phyloP scores from a whole-genome alignment of 352 stramenopile genomes.

The Phytophthora pinifolia region DNA sequence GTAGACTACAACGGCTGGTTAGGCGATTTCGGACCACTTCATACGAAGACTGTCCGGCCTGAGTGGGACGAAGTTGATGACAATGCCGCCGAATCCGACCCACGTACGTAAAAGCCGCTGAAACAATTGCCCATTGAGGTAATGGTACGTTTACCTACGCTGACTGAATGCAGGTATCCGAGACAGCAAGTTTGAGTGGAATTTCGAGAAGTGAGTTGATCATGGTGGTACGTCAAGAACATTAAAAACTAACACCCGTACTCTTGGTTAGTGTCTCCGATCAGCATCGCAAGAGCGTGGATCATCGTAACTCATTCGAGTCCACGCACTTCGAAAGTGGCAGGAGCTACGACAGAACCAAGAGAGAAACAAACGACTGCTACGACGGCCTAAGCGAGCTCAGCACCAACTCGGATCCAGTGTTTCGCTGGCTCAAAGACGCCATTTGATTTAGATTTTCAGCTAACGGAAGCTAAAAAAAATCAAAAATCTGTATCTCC shows the following conservation, averaged over 20 bases:
- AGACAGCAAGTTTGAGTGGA: slow-evolving; percentile 55
- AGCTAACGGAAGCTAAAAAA: slow-evolving; percentile 9
- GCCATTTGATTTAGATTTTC: slow-evolving; percentile 32
- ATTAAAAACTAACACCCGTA: slow-evolving; percentile 2
- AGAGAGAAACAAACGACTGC: slow-evolving; percentile 7
- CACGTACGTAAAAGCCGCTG: slow-evolving; percentile 13
- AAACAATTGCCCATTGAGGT: not conserved
- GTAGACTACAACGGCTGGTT: slow-evolving; percentile 76
- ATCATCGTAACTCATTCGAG: not conserved
- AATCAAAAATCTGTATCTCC: slow-evolving; percentile 9
- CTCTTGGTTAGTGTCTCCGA: slow-evolving; percentile 22
- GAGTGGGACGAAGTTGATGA: slow-evolving; percentile 42
- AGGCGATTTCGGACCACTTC: slow-evolving; percentile 67
- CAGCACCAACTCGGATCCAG: slow-evolving; percentile 49
- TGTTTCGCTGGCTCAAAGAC: slow-evolving; percentile 63
- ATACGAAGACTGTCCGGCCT: slow-evolving; percentile 69
- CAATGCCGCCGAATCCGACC: slow-evolving; percentile 21
- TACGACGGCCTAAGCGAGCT: slow-evolving; percentile 28
- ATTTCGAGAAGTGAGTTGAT: slow-evolving; percentile 53
- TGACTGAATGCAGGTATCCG: slow-evolving; percentile 7
- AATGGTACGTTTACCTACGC: no score
- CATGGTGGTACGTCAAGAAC: not conserved
- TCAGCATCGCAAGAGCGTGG: slow-evolving; percentile 11
- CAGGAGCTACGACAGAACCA: slow-evolving; percentile 8
- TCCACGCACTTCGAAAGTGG: slow-evolving; percentile 5